Conservation (phyloP, 2,329 filamentous ascomycete genomes). For the Zymoseptoria tritici region DNA sequence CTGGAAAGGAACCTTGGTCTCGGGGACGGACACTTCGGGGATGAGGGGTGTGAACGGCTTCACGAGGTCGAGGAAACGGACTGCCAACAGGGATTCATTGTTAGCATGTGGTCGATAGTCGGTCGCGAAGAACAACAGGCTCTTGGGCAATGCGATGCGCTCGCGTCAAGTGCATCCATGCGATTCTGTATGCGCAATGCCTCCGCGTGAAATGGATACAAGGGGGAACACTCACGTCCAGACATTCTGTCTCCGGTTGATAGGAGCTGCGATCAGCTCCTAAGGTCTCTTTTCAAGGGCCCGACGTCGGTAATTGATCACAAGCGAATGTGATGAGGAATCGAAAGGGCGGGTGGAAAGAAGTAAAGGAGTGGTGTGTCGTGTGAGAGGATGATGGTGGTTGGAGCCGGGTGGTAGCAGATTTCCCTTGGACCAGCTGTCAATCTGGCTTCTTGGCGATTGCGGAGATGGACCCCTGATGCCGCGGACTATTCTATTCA, state of each 20-base stretch:
- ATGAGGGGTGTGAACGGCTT: constrained; percentile 99
- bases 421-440: neutral
- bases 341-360: neutral
- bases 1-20: constrained; percentile 98
- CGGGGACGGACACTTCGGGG: constrained; percentile 95
- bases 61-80: constrained; percentile 98
- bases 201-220: neutral
- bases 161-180: neutral
- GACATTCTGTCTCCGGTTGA: neutral
- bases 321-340: neutral
- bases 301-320: neutral
- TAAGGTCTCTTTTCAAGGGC: neutral
- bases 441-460: neutral
- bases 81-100: constrained; percentile 41
- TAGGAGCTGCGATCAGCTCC: neutral
- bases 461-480: neutral
- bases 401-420: neutral
- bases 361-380: neutral
- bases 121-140: neutral
- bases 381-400: neutral
- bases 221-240: neutral
- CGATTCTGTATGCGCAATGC: neutral
- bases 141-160: neutral
- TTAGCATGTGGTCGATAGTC: neutral
- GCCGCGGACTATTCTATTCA: neutral